phyloP scores from a whole-genome alignment of 177 flowering plant genomes.

The Tripterygium wilfordii region DNA sequence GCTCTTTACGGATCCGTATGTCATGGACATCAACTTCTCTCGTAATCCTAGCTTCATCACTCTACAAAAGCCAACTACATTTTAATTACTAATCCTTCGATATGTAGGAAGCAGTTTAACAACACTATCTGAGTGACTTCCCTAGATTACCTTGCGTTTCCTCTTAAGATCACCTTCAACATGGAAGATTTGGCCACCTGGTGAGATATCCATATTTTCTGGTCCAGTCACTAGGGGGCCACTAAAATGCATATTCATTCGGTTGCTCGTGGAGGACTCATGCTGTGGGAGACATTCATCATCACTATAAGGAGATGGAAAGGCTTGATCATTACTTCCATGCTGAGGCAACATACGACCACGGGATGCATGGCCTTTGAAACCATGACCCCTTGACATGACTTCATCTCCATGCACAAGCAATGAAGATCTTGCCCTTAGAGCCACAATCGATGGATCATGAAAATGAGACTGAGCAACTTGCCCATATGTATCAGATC shows the following conservation, averaged over 20 bases:
- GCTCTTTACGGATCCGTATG: constrained; percentile 75
- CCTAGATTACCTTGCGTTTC: constrained; percentile 75
- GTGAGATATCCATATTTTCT: constrained; percentile 38
- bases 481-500: constrained; percentile 59
- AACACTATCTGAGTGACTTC: not conserved
- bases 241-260: constrained; percentile 34
- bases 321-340: constrained; percentile 37
- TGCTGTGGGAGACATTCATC: constrained; percentile 33
- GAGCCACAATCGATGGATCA: constrained; percentile 41
- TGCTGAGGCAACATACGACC: constrained; percentile 45
- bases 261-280: constrained; percentile 28
- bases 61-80: constrained; percentile 29
- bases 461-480: constrained; percentile 41
- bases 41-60: constrained; percentile 67
- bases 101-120: not conserved
- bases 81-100: not conserved
- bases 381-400: constrained; percentile 32
- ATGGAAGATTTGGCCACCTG: constrained; percentile 35
- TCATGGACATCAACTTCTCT: constrained; percentile 85
- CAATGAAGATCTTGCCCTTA: constrained; percentile 40
- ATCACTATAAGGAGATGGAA: constrained; percentile 43
- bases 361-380: constrained; percentile 42
- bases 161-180: constrained; percentile 55
- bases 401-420: constrained; percentile 50
- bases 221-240: constrained; percentile 41